phyloP scores from a whole-genome alignment of 176 grass and related monocot genomes.

The Lolium rigidum region DNA sequence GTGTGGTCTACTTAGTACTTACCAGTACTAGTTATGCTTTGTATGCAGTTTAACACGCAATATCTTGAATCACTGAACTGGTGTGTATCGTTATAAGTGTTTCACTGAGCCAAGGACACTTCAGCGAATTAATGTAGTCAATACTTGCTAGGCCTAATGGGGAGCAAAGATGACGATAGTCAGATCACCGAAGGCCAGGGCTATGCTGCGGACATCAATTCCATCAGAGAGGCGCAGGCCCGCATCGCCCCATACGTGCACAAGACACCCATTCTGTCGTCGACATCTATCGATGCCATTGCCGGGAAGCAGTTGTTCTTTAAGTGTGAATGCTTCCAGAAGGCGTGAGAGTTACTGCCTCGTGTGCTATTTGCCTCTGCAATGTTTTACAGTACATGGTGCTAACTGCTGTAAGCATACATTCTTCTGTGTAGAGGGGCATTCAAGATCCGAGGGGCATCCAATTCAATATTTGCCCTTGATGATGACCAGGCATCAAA shows the following conservation, averaged over 20 bases:
- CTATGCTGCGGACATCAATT: constrained; percentile 74
- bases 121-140: constrained; percentile 15
- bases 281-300: constrained; percentile 65
- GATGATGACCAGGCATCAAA: constrained; percentile 66
- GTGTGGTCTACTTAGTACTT: not conserved
- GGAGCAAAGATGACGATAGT: constrained; percentile 20
- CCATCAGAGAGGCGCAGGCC: constrained; percentile 74
- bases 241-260: constrained; percentile 81
- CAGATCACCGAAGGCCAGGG: constrained; percentile 10
- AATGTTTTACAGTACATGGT: constrained; percentile 10
- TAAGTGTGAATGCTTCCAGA: constrained; percentile 98
- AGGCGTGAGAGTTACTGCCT: constrained; percentile 62
- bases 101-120: not conserved
- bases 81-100: not conserved
- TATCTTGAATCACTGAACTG: not conserved
- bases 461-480: constrained; percentile 92
- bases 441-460: constrained; percentile 93
- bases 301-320: constrained; percentile 76
- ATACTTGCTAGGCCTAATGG: constrained; percentile 61
- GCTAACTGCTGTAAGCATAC: constrained; percentile 8
- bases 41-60: not conserved
- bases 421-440: constrained; percentile 61
- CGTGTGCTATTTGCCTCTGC: constrained; percentile 19
- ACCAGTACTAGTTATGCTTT: not conserved
- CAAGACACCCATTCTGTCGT: constrained; percentile 69